These are phyloP conservation scores for Ammopiptanthus mongolicus DNA, from an alignment of 306 rosid species.

Conservation along the genomic window DNA sequence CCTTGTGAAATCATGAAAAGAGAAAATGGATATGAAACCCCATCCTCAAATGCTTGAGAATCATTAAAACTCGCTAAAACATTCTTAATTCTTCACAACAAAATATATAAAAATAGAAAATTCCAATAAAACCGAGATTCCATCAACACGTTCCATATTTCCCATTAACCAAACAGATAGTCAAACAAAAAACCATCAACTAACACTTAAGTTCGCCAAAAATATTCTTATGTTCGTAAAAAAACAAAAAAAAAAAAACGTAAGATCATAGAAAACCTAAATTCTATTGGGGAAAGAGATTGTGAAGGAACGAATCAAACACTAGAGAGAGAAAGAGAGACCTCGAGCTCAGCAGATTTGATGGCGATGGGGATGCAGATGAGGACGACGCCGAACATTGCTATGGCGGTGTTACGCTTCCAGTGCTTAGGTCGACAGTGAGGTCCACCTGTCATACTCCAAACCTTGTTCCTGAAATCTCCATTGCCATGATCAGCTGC, in stretches of 20 bases:
- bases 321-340: neutral
- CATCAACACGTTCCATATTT: neutral
- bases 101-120: neutral
- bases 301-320: neutral
- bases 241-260: neutral
- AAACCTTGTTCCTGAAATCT: slow-evolving; percentile 85
- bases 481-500: slow-evolving; percentile 69
- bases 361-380: slow-evolving; percentile 92
- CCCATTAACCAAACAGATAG: neutral
- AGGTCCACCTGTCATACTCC: slow-evolving; percentile 96
- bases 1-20: neutral
- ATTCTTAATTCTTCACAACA: neutral
- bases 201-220: neutral
- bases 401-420: slow-evolving; percentile 92
- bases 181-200: neutral
- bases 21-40: neutral
- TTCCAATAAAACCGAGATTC: neutral
- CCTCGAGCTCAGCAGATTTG: slow-evolving; percentile 97
- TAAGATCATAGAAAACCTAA: neutral
- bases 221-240: no score
- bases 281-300: neutral
- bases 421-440: slow-evolving; percentile 92
- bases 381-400: slow-evolving; percentile 83
- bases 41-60: neutral
- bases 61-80: neutral